Conservation (phyloP, 345 rosid genomes). For the Populus simonii region DNA sequence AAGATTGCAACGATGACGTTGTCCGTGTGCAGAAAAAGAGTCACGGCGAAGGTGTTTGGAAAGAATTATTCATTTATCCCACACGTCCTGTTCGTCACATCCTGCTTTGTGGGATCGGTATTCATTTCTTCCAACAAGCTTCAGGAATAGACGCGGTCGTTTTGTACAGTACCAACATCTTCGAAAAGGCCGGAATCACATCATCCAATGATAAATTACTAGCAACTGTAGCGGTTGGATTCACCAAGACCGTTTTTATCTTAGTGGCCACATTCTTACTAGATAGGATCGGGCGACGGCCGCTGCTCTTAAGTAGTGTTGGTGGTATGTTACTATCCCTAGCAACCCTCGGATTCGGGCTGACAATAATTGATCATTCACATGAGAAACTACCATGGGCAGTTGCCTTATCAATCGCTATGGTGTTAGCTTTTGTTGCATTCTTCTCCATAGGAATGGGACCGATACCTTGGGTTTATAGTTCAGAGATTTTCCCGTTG, state of each 20-base stretch:
- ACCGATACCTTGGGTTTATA: conserved; percentile 80
- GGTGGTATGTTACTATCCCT: conserved; percentile 68
- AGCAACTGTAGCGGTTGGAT: conserved; percentile 83
- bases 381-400: conserved; percentile 61
- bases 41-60: conserved; percentile 71
- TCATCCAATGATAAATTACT: conserved; percentile 43
- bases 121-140: conserved; percentile 84
- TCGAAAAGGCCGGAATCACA: conserved; percentile 66
- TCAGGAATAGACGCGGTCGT: conserved; percentile 87
- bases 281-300: conserved; percentile 76
- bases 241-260: conserved; percentile 61
- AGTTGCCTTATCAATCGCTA: conserved; percentile 43
- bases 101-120: conserved; percentile 59
- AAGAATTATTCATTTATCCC: conserved; percentile 56
- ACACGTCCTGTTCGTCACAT: conserved; percentile 68
- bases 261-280: conserved; percentile 69
- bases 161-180: conserved; percentile 78
- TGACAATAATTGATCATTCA: conserved; percentile 47
- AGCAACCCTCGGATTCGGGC: conserved; percentile 36
- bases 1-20: conserved; percentile 67
- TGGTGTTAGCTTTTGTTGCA: conserved; percentile 62
- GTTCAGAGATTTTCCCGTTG: conserved; percentile 84
- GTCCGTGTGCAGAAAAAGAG: conserved; percentile 39
- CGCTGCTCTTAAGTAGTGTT: conserved; percentile 62
- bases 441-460: conserved; percentile 87